Evolutionary conservation across 805 yeast genomes (phyloP).

Genomic region (Scheffersomyces lignosus): DNA sequence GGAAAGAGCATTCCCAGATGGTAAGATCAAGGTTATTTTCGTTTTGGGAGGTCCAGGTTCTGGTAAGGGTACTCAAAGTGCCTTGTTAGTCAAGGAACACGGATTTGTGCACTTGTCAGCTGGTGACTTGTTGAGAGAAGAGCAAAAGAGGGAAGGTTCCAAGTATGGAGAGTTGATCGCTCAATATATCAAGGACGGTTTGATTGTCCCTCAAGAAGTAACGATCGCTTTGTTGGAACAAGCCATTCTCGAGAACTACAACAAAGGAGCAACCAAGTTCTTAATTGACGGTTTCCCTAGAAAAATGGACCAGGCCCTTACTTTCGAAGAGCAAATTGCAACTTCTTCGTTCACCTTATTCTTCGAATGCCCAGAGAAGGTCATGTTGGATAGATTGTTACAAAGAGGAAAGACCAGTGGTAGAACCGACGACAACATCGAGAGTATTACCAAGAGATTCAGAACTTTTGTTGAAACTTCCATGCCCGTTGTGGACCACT

Average conservation of each 20-base stretch:
- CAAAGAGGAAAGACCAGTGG: conserved; percentile 96
- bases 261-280: conserved; percentile 60
- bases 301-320: conserved; percentile 95
- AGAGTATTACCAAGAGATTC: conserved; percentile 87
- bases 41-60: conserved; percentile 98
- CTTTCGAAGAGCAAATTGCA: conserved; percentile 80
- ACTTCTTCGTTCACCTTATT: conserved; percentile 69
- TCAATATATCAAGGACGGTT: conserved; percentile 80
- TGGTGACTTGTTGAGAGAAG: conserved; percentile 94
- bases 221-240: conserved; percentile 81
- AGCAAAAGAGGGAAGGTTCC: conserved; percentile 80
- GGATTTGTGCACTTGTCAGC: conserved; percentile 89
- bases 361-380: conserved; percentile 78
- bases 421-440: conserved; percentile 88
- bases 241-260: conserved; percentile 61
- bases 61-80: conserved; percentile 97
- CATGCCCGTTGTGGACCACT: conserved; percentile 91
- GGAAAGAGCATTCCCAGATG: conserved; percentile 53
- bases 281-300: conserved; percentile 96
- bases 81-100: conserved; percentile 74
- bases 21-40: conserved; percentile 77
- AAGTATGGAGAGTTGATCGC: conserved; percentile 84
- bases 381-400: conserved; percentile 81
- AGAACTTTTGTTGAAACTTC: conserved; percentile 82
- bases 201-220: conserved; percentile 90